A percentile compares a stretch with the other conserved stretches of the same genome.
These are phyloP conservation scores for Albophoma yamanashiensis DNA, from an alignment of 2,329 filamentous ascomycete genomes.

Conservation along the genomic window DNA sequence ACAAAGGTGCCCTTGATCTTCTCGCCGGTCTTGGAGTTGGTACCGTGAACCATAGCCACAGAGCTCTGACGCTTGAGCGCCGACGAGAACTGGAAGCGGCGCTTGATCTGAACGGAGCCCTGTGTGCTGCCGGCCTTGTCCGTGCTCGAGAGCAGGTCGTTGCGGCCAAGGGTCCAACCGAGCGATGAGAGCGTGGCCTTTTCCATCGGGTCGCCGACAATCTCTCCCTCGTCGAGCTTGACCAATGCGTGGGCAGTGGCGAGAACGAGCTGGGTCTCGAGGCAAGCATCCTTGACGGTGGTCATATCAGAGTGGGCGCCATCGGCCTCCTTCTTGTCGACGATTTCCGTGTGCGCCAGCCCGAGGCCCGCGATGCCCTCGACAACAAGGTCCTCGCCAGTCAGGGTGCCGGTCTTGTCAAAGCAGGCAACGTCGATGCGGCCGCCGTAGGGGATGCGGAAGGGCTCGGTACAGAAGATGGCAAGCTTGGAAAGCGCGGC, in stretches of 20 bases:
- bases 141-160: slow-evolving; percentile 67
- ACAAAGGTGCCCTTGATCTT: slow-evolving; percentile 82
- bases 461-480: slow-evolving; percentile 98
- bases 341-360: slow-evolving; percentile 55
- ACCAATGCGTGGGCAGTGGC: slow-evolving; percentile 93
- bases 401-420: slow-evolving; percentile 95
- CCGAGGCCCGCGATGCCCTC: slow-evolving; percentile 89
- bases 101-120: slow-evolving; percentile 85
- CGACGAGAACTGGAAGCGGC: slow-evolving; percentile 97
- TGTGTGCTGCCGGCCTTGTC: slow-evolving; percentile 22
- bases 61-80: slow-evolving; percentile 93
- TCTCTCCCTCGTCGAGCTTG: slow-evolving; percentile 90
- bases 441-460: slow-evolving; percentile 93
- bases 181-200: slow-evolving; percentile 86
- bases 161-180: slow-evolving; percentile 85
- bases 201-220: slow-evolving; percentile 98
- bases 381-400: slow-evolving; percentile 91
- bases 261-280: slow-evolving; percentile 84
- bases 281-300: slow-evolving; percentile 55
- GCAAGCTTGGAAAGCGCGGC: slow-evolving; percentile 89
- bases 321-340: slow-evolving; percentile 58
- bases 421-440: slow-evolving; percentile 96
- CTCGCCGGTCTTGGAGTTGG: slow-evolving; percentile 60
- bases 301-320: slow-evolving; percentile 75
- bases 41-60: slow-evolving; percentile 69